Conservation (phyloP, 2,329 filamentous ascomycete genomes). For the Trichoderma endophyticum region DNA sequence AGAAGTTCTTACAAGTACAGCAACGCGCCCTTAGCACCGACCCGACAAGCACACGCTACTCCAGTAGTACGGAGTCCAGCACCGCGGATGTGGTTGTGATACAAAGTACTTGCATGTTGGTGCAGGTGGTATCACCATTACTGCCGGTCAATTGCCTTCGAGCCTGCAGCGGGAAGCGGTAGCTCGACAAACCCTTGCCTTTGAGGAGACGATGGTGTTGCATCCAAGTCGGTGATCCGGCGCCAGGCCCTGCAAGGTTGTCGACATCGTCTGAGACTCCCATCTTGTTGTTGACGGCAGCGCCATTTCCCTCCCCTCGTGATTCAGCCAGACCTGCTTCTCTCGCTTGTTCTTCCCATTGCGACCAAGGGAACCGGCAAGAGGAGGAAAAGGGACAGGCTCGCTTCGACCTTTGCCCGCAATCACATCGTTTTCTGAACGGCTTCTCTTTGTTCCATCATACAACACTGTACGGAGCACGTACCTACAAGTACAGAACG, state of each 20-base stretch:
- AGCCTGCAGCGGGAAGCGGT: constrained; percentile 3
- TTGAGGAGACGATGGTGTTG: constrained; percentile 11
- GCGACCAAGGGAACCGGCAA: neutral
- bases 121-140: neutral
- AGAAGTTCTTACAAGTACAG: neutral
- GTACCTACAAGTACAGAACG: neutral
- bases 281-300: constrained; percentile 8
- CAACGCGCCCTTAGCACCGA: neutral
- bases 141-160: constrained; percentile 6
- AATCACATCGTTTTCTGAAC: neutral
- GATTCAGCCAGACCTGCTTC: constrained; percentile 12
- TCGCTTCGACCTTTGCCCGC: neutral
- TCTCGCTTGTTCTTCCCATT: neutral
- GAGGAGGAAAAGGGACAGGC: neutral
- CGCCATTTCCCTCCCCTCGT: constrained; percentile 12
- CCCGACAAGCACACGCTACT: constrained; percentile 1
- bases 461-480: neutral
- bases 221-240: constrained; percentile 14
- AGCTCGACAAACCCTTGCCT: neutral
- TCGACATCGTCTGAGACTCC: constrained; percentile 18
- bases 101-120: neutral
- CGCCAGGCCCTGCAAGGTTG: constrained; percentile 10
- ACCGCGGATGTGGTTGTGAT: constrained; percentile 1
- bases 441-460: neutral
- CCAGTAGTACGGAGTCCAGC: constrained; percentile 7